These are phyloP conservation scores for Starmera pachycereana DNA, from an alignment of 805 yeast genomes.

Conservation along the genomic window DNA sequence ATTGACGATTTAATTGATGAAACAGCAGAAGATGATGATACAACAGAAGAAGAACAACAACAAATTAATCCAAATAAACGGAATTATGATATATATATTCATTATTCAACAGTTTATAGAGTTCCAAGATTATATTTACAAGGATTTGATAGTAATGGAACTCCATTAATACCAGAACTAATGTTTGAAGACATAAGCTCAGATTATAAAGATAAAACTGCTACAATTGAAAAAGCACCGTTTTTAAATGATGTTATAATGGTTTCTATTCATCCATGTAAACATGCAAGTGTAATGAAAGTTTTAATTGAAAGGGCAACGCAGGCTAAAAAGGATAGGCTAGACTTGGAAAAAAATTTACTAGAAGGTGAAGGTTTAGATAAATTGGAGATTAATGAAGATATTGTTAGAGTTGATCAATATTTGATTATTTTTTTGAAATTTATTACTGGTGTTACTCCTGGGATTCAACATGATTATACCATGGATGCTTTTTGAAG, in stretches of 20 bases:
- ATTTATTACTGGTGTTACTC: slow-evolving; percentile 93
- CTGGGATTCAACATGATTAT: slow-evolving; percentile 94
- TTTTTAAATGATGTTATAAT: slow-evolving; percentile 61
- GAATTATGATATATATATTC: slow-evolving; percentile 79
- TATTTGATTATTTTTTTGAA: slow-evolving; percentile 83
- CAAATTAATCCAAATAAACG: slow-evolving; percentile 33
- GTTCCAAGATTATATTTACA: slow-evolving; percentile 92
- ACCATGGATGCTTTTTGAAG: slow-evolving; percentile 87
- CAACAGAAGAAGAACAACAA: slow-evolving; percentile 20
- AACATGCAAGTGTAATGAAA: slow-evolving; percentile 91
- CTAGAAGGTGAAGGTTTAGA: slow-evolving; percentile 4
- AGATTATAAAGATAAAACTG: slow-evolving; percentile 92
- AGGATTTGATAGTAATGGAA: slow-evolving; percentile 77
- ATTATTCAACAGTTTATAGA: slow-evolving; percentile 89
- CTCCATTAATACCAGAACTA: slow-evolving; percentile 74
- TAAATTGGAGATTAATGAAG: slow-evolving; percentile 16
- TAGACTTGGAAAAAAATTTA: slow-evolving; percentile 12
- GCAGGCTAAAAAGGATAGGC: slow-evolving; percentile 28
- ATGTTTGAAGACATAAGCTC: slow-evolving; percentile 93
- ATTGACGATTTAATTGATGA: slow-evolving; percentile 38
- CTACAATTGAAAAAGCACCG: slow-evolving; percentile 90
- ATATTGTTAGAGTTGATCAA: slow-evolving; percentile 76
- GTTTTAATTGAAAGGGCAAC: slow-evolving; percentile 71
- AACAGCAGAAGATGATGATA: slow-evolving; percentile 28
- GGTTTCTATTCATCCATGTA: slow-evolving; percentile 93